These are phyloP conservation scores for Phytopythium vexans DNA, from an alignment of 352 stramenopile species.

Conservation along the genomic window DNA sequence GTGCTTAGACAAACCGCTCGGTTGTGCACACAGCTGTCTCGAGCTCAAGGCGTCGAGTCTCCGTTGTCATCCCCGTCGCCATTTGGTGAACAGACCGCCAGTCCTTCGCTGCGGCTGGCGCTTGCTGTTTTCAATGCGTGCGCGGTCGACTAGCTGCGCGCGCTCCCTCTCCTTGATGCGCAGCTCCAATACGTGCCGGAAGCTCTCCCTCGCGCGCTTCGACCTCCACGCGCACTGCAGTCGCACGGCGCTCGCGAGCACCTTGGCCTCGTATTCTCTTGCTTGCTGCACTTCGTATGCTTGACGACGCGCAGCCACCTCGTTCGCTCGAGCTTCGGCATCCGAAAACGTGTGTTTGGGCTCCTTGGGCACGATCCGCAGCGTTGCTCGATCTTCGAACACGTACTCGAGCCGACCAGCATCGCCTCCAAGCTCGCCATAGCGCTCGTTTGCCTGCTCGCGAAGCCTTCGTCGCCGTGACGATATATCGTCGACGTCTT, in stretches of 20 bases:
- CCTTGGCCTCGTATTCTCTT: conserved; percentile 36
- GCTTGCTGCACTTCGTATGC: conserved; percentile 29
- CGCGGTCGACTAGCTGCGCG: conserved; percentile 24
- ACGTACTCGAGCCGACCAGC: conserved; percentile 32
- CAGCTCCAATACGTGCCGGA: conserved; percentile 53
- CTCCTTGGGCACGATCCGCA: conserved; percentile 30
- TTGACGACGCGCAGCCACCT: conserved; percentile 42
- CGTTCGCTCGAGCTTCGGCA: conserved; percentile 13
- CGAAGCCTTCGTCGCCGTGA: conserved; percentile 14
- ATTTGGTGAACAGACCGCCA: conserved; percentile 2
- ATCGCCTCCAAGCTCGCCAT: conserved; percentile 2
- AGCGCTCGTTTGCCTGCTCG: conserved; percentile 3
- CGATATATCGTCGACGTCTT: conserved; percentile 17
- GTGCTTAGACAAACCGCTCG: too few species aligned
- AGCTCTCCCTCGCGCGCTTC: conserved; percentile 56
- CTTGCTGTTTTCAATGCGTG: background rate
- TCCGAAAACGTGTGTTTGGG: conserved; percentile 26
- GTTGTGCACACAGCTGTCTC: too few species aligned
- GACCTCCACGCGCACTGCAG: conserved; percentile 77
- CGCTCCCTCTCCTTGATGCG: conserved; percentile 64
- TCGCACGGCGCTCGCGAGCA: conserved; percentile 48
- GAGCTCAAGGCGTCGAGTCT: too few species aligned
- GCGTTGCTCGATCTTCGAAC: conserved; percentile 56
- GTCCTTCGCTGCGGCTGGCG: background rate
- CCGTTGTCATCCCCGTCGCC: background rate